Evolutionary conservation across 805 yeast genomes (phyloP).

Genomic region (Candida succiphila): DNA sequence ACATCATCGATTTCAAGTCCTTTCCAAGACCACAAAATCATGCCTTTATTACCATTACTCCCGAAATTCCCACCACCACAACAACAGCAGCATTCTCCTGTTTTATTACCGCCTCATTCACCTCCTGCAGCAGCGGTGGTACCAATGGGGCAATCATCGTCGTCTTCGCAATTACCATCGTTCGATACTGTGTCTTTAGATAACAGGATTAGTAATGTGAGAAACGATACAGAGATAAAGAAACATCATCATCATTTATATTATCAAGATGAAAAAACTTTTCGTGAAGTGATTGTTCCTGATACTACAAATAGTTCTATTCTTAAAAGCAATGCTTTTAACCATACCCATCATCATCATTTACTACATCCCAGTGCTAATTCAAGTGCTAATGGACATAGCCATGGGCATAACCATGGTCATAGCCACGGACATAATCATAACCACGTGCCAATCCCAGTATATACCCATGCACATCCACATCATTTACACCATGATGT

Average conservation of each 20-base stretch:
- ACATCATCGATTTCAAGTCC: neutral
- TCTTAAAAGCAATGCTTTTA: too few species aligned
- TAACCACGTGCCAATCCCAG: conserved; percentile 3
- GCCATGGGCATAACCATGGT: neutral
- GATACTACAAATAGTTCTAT: too few species aligned
- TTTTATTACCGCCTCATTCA: neutral
- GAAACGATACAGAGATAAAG: neutral
- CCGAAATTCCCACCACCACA: neutral
- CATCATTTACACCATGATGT: too few species aligned
- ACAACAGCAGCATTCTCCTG: neutral
- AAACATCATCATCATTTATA: conserved; percentile 1
- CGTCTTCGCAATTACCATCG: neutral
- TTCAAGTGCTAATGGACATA: neutral
- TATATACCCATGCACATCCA: neutral
- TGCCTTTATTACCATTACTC: neutral
- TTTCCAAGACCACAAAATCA: neutral
- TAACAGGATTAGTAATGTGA: neutral
- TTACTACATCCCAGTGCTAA: neutral
- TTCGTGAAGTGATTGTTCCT: neutral
- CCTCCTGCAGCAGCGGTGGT: neutral
- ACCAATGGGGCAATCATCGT: neutral
- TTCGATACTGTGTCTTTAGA: neutral
- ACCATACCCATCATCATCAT: neutral
- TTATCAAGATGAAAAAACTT: neutral
- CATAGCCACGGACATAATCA: conserved; percentile 3